A percentile compares a stretch with the other conserved stretches of the same genome.
Conservation (phyloP, 2,329 filamentous ascomycete genomes). For the Parasarocladium wereldwijsianum region DNA sequence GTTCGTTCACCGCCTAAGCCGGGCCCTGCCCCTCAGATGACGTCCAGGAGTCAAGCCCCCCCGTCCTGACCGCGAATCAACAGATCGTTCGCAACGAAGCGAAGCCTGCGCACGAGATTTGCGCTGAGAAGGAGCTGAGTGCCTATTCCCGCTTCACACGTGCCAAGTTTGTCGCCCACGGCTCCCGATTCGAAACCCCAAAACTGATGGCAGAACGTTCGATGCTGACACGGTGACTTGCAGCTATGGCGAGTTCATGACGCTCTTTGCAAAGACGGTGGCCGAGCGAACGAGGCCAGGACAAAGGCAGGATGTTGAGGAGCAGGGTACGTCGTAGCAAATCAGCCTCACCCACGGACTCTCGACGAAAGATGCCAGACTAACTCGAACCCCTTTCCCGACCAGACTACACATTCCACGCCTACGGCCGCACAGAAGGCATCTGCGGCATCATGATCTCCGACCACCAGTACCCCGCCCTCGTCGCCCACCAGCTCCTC, state of each 20-base stretch:
- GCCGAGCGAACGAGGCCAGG: conserved; percentile 74
- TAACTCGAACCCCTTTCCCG: neutral
- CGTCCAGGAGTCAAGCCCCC: conserved; percentile 1
- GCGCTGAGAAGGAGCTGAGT: conserved; percentile 61
- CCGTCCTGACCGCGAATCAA: neutral
- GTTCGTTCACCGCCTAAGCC: conserved; percentile 1
- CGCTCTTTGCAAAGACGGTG: conserved; percentile 72
- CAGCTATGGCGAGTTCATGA: conserved; percentile 54
- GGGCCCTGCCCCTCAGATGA: neutral
- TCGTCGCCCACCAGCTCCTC: conserved; percentile 76
- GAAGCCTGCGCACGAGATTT: conserved; percentile 64
- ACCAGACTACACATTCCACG: conserved; percentile 58
- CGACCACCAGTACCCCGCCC: conserved; percentile 58
- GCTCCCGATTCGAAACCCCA: neutral
- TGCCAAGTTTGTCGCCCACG: conserved; percentile 36
- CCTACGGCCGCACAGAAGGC: conserved; percentile 61
- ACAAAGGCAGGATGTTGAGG: conserved; percentile 72
- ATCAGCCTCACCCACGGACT: neutral
- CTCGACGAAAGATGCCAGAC: conserved; percentile 2
- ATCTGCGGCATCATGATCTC: conserved; percentile 65
- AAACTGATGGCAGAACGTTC: neutral
- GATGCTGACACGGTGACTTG: neutral
- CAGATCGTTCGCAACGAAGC: conserved; percentile 71
- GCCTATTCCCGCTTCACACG: conserved; percentile 71
- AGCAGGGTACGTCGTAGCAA: conserved; percentile 43